A percentile compares a stretch with the other conserved stretches of the same genome.
Evolutionary conservation across 1,139 yeast genomes (phyloP).

Genomic region (Eremothecium sinecaudum): DNA sequence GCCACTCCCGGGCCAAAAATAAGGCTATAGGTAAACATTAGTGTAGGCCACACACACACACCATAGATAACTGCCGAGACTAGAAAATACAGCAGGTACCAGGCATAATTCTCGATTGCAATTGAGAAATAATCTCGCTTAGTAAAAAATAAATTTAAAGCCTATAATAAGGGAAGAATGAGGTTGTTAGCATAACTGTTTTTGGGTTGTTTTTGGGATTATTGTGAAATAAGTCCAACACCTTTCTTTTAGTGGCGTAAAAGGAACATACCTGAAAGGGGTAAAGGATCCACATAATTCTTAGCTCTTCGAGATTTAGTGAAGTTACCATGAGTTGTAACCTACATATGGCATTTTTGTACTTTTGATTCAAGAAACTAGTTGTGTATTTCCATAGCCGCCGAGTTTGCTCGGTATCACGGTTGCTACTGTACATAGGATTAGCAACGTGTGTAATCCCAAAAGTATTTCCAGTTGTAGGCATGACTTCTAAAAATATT

Average conservation of each 20-base stretch:
- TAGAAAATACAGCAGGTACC: neutral
- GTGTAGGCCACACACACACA: constrained; percentile 5
- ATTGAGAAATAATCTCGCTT: neutral
- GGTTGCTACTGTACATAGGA: constrained; percentile 4
- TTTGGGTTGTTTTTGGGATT: neutral
- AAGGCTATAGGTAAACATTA: neutral
- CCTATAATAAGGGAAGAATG: constrained; percentile 1
- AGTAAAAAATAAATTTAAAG: neutral
- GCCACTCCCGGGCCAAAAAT: constrained; percentile 4
- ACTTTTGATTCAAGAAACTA: constrained; percentile 1
- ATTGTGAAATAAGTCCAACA: too few relatives aligned
- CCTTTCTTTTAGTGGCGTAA: too few relatives aligned
- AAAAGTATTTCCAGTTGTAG: constrained; percentile 2
- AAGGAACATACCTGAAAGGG: constrained; percentile 2
- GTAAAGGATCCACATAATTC: constrained; percentile 4
- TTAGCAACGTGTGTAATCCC: constrained; percentile 3
- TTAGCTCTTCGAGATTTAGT: neutral
- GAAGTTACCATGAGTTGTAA: constrained; percentile 1
- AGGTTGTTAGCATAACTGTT: neutral
- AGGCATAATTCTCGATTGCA: constrained; percentile 2
- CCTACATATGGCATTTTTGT: constrained; percentile 1
- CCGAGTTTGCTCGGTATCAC: neutral
- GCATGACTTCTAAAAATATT: too few relatives aligned
- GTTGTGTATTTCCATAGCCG: constrained; percentile 2
- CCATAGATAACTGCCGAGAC: constrained; percentile 1